These are phyloP conservation scores for Viridothelium virens DNA, from an alignment of 495 filamentous ascomycete species.

Conservation along the genomic window DNA sequence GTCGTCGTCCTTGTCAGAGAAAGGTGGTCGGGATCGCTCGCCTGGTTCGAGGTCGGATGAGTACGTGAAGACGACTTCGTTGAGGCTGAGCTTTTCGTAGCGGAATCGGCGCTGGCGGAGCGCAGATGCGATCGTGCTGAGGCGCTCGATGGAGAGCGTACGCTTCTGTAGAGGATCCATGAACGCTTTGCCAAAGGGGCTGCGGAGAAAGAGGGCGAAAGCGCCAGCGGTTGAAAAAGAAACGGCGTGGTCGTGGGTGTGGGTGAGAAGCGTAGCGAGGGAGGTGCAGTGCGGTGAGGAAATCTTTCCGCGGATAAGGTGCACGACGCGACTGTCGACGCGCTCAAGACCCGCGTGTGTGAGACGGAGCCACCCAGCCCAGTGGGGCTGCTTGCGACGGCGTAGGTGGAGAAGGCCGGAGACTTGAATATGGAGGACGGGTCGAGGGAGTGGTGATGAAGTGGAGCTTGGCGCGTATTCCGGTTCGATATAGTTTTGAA, in stretches of 20 bases:
- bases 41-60: slow-evolving; percentile 13
- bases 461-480: not conserved
- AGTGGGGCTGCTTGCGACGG: not conserved
- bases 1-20: no score
- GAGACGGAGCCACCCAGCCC: not conserved
- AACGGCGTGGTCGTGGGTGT: slow-evolving; percentile 50
- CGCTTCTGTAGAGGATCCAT: slow-evolving; percentile 48
- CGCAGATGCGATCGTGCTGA: slow-evolving; percentile 58
- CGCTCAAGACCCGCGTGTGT: slow-evolving; percentile 15
- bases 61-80: slow-evolving; percentile 57
- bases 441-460: not conserved
- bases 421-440: not conserved
- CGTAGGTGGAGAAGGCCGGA: not conserved
- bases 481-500: not conserved
- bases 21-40: not conserved
- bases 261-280: slow-evolving; percentile 42
- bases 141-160: slow-evolving; percentile 52
- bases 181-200: slow-evolving; percentile 49
- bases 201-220: slow-evolving; percentile 52
- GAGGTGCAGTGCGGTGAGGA: slow-evolving; percentile 23
- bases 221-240: slow-evolving; percentile 50
- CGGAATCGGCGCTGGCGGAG: slow-evolving; percentile 47
- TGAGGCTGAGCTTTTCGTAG: slow-evolving; percentile 52
- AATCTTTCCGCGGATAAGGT: slow-evolving; percentile 38
- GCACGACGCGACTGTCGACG: slow-evolving; percentile 18